Percentiles rank a stretch among this genome's conserved stretches.
phyloP scores from a whole-genome alignment of 331 rosid genomes.

The Pyrus hybrid region DNA sequence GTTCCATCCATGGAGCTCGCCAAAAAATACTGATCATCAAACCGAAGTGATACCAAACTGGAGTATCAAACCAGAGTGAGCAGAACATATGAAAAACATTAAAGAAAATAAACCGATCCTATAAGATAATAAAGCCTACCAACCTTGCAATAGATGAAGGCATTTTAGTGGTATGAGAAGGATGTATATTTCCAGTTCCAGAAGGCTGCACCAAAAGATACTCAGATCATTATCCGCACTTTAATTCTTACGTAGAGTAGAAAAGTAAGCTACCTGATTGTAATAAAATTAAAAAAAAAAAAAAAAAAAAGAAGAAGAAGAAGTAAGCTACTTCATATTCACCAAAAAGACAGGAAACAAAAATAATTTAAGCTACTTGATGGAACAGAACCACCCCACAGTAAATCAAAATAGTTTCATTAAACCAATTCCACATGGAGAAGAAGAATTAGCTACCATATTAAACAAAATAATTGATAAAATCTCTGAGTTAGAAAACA shows the following conservation, averaged over 20 bases:
- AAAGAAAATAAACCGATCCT: background rate
- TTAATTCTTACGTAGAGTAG: background rate
- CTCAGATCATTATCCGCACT: constrained; percentile 9
- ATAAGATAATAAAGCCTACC: constrained; percentile 15
- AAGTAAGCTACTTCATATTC: background rate
- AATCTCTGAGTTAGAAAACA: background rate
- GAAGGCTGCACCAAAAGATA: constrained; percentile 40
- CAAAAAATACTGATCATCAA: constrained; percentile 74
- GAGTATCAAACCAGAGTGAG: constrained; percentile 18
- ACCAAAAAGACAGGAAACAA: background rate
- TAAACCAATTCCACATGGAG: background rate
- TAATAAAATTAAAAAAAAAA: no score
- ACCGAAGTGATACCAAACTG: constrained; percentile 74
- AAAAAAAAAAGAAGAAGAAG: no score
- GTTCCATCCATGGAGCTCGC: constrained; percentile 98
- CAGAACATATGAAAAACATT: constrained; percentile 3
- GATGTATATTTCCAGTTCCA: constrained; percentile 56
- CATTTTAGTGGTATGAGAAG: constrained; percentile 55
- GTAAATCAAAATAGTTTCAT: background rate
- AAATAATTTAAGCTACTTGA: background rate
- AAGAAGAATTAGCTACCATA: background rate
- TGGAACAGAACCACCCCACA: background rate
- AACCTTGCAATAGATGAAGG: constrained; percentile 86
- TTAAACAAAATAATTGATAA: background rate
- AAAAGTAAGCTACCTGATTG: background rate